Base-by-base conservation (phyloP, 106 monocot species). In the Dioscorea alata region DNA sequence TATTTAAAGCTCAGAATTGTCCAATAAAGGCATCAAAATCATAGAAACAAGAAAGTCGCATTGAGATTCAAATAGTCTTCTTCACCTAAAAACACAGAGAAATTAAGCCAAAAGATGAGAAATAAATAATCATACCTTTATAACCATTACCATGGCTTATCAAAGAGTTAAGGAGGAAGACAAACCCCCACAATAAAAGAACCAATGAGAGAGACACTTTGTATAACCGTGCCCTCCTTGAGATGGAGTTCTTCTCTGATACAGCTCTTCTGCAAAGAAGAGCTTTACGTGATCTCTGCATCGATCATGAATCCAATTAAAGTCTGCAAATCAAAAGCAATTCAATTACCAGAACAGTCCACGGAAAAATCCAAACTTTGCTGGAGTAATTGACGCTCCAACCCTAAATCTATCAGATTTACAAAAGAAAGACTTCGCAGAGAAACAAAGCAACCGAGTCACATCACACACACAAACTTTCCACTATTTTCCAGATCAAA, bases 211-310 rank as follows among this genome's bases (percentile, higher is more conserved):
- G 42, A 20, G 85, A 86, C 54, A 82, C 63, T 67, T 83, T 80
- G 80, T 77, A 82, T 49, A 84, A 31, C 12, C 60, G 57, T 23
- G 74, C 75, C 69, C 65, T 79, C 69, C 65, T 69, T 4, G 25
- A 49, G 50, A 33, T 54, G 19, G 28, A 35, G 12, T 54, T 76
- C 65, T 73, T 74, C 42, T 79, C 81, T 14, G 70, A 35, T 54
- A 57, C 71, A 69, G 80, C 86, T 81, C 81, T 86, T 84, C 84
- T 84, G 48, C 77, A 74, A 21, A 80, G 79, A 86, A 89, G 77
- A 81, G 84, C 79, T 78, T 69, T 86, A 34, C 89, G 72, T 49
- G 89, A 89, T 69, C 81, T 79, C 82, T 82, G 89, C 93, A 93
- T 93, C 77, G 69, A 58, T 78, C 79, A 78, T 80, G n/a, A 72